Conservation (phyloP, 2,329 filamentous ascomycete species). For the Cyphellophora attinorum region DNA sequence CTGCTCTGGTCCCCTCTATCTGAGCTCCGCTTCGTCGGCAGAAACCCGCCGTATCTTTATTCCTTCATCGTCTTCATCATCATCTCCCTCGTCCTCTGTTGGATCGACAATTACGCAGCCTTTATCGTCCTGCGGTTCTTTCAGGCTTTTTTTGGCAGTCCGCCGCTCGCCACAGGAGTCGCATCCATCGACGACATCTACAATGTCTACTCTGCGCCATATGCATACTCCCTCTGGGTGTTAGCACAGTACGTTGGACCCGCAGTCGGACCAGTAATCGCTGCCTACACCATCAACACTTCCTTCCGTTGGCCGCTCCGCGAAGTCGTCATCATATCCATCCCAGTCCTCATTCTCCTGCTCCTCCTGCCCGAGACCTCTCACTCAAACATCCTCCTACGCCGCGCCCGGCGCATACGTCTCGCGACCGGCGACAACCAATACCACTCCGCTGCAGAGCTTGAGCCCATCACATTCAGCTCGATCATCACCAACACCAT, state of each 20-base stretch:
- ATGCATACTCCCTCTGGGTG: constrained; percentile 52
- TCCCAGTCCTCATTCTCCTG: constrained; percentile 50
- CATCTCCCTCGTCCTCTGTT: constrained; percentile 54
- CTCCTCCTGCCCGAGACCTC: constrained; percentile 57
- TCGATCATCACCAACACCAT: constrained; percentile 46
- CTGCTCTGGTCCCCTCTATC: constrained; percentile 53
- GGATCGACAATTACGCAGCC: constrained; percentile 54
- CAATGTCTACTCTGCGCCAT: constrained; percentile 38
- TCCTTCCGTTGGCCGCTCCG: constrained; percentile 51
- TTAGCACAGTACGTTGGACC: constrained; percentile 25
- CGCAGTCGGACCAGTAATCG: constrained; percentile 36
- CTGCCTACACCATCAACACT: constrained; percentile 50
- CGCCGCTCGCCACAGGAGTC: constrained; percentile 51
- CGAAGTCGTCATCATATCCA: constrained; percentile 54
- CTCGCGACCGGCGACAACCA: constrained; percentile 53
- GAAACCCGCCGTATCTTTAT: constrained; percentile 58
- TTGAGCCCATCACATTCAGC: constrained; percentile 40
- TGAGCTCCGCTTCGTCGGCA: constrained; percentile 57
- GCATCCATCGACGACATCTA: constrained; percentile 34
- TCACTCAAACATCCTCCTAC: constrained; percentile 49
- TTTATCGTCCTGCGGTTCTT: constrained; percentile 57
- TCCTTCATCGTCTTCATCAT: constrained; percentile 62
- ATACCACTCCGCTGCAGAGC: constrained; percentile 56
- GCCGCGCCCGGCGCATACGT: constrained; percentile 52
- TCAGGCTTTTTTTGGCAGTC: constrained; percentile 57